These are phyloP conservation scores for Puccinia coronata DNA, from an alignment of 1,284 basidiomycete genomes.

Conservation along the genomic window DNA sequence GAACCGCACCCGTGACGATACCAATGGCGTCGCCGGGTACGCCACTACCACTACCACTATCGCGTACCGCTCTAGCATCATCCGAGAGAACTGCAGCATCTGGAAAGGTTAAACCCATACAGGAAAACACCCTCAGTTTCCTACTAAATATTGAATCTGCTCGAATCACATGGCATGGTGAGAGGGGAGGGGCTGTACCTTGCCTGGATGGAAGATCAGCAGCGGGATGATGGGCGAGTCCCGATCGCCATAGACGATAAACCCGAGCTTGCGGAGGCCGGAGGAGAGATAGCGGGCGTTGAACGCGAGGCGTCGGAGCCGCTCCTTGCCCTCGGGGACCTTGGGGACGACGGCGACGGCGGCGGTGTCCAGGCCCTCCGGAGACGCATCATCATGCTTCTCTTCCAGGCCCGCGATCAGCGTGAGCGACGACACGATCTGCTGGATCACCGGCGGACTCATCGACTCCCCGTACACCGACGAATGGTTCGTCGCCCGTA, in stretches of 20 bases:
- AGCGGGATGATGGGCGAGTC: constrained; percentile 92
- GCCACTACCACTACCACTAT: constrained; percentile 57
- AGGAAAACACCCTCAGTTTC: background rate
- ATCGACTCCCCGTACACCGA: constrained; percentile 88
- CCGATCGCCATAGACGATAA: constrained; percentile 91
- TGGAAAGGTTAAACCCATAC: too few species aligned
- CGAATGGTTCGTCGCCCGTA: constrained; percentile 80
- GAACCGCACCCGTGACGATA: constrained; percentile 86
- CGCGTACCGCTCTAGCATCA: constrained; percentile 43
- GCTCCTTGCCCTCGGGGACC: constrained; percentile 75
- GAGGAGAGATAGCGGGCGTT: constrained; percentile 88
- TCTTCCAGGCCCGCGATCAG: constrained; percentile 80
- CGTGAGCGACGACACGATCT: constrained; percentile 88
- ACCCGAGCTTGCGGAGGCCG: constrained; percentile 86
- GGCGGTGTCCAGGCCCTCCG: too few species aligned
- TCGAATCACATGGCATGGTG: background rate
- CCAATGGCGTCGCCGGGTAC: constrained; percentile 81
- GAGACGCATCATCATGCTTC: too few species aligned
- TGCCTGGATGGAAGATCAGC: constrained; percentile 88
- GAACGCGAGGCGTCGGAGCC: constrained; percentile 86
- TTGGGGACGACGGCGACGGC: constrained; percentile 61
- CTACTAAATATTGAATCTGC: background rate
- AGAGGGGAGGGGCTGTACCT: constrained; percentile 69
- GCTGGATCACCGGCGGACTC: constrained; percentile 84
- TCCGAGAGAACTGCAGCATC: background rate